Evolutionary conservation across 306 rosid species (phyloP).

Genomic region (Sechiopsis laciniata): DNA sequence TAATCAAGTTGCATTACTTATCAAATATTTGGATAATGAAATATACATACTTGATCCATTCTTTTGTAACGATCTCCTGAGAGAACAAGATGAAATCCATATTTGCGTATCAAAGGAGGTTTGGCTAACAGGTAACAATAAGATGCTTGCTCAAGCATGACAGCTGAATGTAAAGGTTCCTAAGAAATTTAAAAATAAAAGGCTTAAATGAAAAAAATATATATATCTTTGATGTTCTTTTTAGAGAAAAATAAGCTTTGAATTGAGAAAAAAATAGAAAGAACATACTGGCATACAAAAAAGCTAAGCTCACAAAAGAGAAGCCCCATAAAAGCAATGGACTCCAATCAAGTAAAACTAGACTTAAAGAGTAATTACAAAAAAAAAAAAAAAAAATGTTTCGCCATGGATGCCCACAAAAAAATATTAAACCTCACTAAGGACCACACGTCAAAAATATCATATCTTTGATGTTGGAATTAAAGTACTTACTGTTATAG

Average conservation of each 20-base stretch:
- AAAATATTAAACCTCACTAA: too few relatives aligned
- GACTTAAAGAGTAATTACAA: too few relatives aligned
- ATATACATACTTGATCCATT: slow-evolving; percentile 69
- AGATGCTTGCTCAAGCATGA: slow-evolving; percentile 98
- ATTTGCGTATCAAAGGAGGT: slow-evolving; percentile 91
- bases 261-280: too few relatives aligned
- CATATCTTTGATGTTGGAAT: slow-evolving; percentile 18
- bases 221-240: not conserved
- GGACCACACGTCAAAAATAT: too few relatives aligned
- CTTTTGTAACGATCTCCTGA: slow-evolving; percentile 95
- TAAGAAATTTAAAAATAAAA: slow-evolving; percentile 23
- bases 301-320: too few relatives aligned
- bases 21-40: slow-evolving; percentile 20
- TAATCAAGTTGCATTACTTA: slow-evolving; percentile 7
- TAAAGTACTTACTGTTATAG: not conserved
- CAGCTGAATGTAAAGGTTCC: slow-evolving; percentile 91
- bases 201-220: slow-evolving; percentile 31
- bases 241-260: too few relatives aligned
- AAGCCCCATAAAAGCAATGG: too few relatives aligned
- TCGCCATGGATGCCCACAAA: too few relatives aligned
- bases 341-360: too few relatives aligned
- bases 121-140: slow-evolving; percentile 79
- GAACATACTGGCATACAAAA: too few relatives aligned
- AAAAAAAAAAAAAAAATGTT: too few relatives aligned
- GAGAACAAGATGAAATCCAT: slow-evolving; percentile 98